Conservation (phyloP, 306 rosid species). For the Quercus gilva region DNA sequence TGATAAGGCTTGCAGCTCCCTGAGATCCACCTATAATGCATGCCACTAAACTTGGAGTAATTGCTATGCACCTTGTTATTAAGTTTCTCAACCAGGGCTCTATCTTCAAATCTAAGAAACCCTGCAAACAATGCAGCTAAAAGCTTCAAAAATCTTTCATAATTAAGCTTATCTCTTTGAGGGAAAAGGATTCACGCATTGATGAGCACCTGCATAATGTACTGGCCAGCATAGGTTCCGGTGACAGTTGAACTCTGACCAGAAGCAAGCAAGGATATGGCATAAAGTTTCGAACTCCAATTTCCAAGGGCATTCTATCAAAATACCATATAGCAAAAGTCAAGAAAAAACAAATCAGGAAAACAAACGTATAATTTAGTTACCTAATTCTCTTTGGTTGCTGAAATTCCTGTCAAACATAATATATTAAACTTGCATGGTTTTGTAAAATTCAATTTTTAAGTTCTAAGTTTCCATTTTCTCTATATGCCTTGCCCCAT, state of each 20-base stretch:
- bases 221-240: slow-evolving; percentile 21
- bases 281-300: slow-evolving; percentile 13
- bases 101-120: slow-evolving; percentile 12
- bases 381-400: no score
- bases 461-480: no score
- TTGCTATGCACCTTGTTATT: not conserved
- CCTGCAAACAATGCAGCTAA: not conserved
- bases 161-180: not conserved
- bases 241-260: slow-evolving; percentile 21
- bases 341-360: not conserved
- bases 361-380: not conserved
- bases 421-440: no score
- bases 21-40: slow-evolving; percentile 3
- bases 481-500: no score
- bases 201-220: slow-evolving; percentile 13
- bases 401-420: no score
- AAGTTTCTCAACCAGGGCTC: slow-evolving; percentile 17
- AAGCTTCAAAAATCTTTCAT: not conserved
- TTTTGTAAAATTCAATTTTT: no score
- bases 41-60: slow-evolving; percentile 8
- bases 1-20: slow-evolving; percentile 10
- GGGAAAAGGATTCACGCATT: not conserved
- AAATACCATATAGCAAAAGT: not conserved
- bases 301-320: slow-evolving; percentile 7
- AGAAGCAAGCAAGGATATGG: slow-evolving; percentile 21